Conservation (phyloP, 345 rosid genomes). For the Gossypium herbaceum region DNA sequence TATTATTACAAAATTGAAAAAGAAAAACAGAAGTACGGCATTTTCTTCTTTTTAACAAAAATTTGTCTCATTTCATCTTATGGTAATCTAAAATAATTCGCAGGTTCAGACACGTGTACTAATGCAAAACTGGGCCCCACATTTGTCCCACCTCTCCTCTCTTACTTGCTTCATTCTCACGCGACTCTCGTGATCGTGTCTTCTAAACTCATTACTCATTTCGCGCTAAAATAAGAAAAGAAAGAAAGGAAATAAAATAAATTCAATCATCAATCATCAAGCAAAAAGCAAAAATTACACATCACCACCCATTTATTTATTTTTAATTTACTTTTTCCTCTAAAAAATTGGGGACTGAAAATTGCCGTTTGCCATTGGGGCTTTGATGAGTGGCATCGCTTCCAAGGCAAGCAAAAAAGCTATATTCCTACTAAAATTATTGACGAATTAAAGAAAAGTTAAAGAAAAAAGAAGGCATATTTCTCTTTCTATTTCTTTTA, state of each 20-base stretch:
- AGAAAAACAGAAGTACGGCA: neutral
- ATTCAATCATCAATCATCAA: neutral
- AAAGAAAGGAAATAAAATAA: neutral
- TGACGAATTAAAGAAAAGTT: neutral
- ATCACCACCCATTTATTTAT: conserved; percentile 1
- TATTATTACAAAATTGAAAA: neutral
- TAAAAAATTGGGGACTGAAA: neutral
- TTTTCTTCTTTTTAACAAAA: neutral
- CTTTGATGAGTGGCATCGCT: conserved; percentile 45
- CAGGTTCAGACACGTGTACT: neutral
- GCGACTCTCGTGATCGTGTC: conserved; percentile 15
- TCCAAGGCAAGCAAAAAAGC: conserved; percentile 38
- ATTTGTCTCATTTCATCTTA: neutral
- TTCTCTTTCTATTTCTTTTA: neutral
- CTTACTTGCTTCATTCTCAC: conserved; percentile 2
- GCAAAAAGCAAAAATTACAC: neutral
- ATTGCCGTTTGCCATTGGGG: conserved; percentile 21
- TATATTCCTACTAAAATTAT: neutral
- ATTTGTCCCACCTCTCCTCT: neutral
- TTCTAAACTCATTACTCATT: conserved; percentile 1
- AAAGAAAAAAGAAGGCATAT: neutral
- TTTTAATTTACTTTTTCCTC: neutral
- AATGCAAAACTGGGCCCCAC: conserved; percentile 3
- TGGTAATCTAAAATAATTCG: neutral
- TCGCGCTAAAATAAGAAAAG: neutral